Percentiles rank a stretch among this genome's conserved stretches.
These are phyloP conservation scores for Tricholoma sp. DNA, from an alignment of 768 basidiomycete species.

Conservation along the genomic window DNA sequence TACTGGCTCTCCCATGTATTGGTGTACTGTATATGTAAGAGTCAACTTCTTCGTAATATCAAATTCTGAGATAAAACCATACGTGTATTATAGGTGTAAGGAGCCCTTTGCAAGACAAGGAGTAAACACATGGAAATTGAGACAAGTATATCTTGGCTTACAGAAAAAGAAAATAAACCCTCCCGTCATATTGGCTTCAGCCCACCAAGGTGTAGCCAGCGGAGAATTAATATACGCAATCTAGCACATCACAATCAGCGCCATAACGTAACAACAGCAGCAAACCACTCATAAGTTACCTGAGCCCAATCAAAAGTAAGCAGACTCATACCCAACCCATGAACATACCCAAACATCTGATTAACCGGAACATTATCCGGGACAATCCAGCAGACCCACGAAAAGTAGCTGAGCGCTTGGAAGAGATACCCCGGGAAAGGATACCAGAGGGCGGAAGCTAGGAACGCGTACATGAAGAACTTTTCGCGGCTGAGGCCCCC, in stretches of 20 bases:
- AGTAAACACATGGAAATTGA: no score
- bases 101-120: constrained; percentile 34
- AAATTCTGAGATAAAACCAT: constrained; percentile 15
- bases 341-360: no score
- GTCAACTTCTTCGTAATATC: background rate
- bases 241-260: constrained; percentile 37
- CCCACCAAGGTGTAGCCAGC: constrained; percentile 78
- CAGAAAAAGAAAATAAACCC: constrained; percentile 72
- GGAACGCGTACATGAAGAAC: constrained; percentile 69
- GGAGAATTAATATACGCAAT: constrained; percentile 50
- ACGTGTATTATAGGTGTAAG: constrained; percentile 57
- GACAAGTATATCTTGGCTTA: constrained; percentile 2
- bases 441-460: constrained; percentile 58
- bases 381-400: constrained; percentile 59
- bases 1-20: constrained; percentile 57
- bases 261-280: no score
- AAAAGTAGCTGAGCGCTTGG: constrained; percentile 55
- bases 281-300: constrained; percentile 23
- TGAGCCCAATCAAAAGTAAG: constrained; percentile 83
- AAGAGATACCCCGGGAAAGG: constrained; percentile 57
- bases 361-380: constrained; percentile 42
- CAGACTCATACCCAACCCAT: constrained; percentile 53
- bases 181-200: constrained; percentile 60
- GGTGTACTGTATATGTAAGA: constrained; percentile 36
- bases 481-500: constrained; percentile 70